phyloP scores from a whole-genome alignment of 306 rosid genomes.

The Fagus crenata region DNA sequence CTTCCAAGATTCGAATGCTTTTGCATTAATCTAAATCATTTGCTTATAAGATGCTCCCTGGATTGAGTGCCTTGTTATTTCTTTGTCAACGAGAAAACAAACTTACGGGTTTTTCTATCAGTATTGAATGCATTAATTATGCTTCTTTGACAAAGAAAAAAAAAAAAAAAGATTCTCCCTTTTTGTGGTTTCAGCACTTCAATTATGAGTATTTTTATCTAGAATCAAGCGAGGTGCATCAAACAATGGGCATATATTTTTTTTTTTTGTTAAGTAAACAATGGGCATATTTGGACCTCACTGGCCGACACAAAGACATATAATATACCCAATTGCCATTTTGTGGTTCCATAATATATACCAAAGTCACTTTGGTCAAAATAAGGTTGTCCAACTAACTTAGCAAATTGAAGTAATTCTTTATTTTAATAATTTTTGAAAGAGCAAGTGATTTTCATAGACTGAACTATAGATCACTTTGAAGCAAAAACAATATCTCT shows the following conservation, averaged over 20 bases:
- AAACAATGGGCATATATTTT: constrained; percentile 6
- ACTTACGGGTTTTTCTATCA: neutral
- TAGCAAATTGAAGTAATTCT: neutral
- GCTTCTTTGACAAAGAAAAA: neutral
- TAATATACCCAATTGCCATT: neutral
- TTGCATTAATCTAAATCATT: neutral
- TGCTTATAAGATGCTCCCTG: neutral
- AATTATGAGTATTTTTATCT: neutral
- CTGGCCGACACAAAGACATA: constrained; percentile 21
- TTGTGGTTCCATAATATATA: neutral
- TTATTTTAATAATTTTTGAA: neutral
- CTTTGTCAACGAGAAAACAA: neutral
- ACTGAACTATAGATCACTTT: too few species aligned
- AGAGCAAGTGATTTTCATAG: too few species aligned
- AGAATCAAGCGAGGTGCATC: neutral
- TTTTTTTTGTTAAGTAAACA: neutral
- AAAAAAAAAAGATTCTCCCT: neutral
- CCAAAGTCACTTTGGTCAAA: neutral
- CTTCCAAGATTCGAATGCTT: neutral
- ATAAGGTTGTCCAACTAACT: neutral
- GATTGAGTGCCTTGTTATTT: neutral
- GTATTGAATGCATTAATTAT: neutral
- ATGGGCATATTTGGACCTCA: constrained; percentile 13
- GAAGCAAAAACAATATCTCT: too few species aligned
- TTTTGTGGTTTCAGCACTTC: neutral